Percentiles rank a stretch among this genome's conserved stretches.
These are phyloP conservation scores for Alternaria arborescens DNA, from an alignment of 2,329 filamentous ascomycete species.

Conservation along the genomic window DNA sequence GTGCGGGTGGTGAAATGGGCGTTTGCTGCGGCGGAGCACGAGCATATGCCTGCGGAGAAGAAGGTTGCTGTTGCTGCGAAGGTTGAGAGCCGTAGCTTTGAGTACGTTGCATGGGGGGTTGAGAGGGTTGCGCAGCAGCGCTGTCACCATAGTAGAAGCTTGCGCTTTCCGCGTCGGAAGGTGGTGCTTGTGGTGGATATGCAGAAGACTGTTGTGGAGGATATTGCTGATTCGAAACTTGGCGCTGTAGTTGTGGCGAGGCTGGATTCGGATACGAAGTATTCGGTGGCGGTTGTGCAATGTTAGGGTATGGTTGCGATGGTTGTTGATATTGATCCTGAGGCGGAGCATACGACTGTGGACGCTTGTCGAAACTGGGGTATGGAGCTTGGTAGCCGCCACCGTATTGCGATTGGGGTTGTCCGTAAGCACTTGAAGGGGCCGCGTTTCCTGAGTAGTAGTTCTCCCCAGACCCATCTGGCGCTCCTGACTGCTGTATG, in stretches of 20 bases:
- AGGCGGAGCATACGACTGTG: constrained; percentile 38
- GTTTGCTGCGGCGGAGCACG: constrained; percentile 37
- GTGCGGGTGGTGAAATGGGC: constrained; percentile 42
- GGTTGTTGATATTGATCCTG: constrained; percentile 47
- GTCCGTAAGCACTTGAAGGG: constrained; percentile 57
- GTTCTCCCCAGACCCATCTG: constrained; percentile 69
- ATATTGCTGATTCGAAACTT: constrained; percentile 46
- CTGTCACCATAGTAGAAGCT: constrained; percentile 48
- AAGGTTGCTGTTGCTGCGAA: constrained; percentile 42
- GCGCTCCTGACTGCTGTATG: constrained; percentile 55
- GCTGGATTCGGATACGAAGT: constrained; percentile 42
- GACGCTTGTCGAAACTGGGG: constrained; percentile 47
- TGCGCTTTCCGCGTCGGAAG: constrained; percentile 44
- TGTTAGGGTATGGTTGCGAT: constrained; percentile 47
- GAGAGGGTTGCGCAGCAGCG: constrained; percentile 30
- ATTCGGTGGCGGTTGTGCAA: constrained; percentile 38
- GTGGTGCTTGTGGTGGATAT: constrained; percentile 48
- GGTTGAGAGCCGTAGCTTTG: constrained; percentile 45
- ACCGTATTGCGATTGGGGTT: constrained; percentile 63
- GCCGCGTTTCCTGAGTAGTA: constrained; percentile 78
- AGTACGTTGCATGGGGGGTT: constrained; percentile 40
- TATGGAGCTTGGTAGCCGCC: constrained; percentile 52
- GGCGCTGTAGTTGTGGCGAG: constrained; percentile 50
- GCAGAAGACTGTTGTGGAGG: constrained; percentile 37
- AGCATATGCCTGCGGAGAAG: constrained; percentile 47